Evolutionary conservation across 169 alveolate genomes (phyloP).

Genomic region (Plasmodium knowlesi): DNA sequence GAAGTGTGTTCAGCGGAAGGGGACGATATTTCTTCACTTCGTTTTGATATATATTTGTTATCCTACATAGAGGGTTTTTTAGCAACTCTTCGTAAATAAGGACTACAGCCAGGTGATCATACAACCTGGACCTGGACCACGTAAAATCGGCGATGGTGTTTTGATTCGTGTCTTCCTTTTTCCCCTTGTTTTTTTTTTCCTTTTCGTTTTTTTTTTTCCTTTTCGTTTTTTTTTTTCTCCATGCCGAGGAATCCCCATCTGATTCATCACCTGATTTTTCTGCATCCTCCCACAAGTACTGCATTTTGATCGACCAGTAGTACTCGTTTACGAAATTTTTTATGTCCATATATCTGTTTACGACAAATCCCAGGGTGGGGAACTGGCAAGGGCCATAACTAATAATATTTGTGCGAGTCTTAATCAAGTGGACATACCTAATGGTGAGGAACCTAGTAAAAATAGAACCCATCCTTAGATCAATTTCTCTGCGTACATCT

Average conservation of each 20-base stretch:
- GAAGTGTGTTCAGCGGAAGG: conserved; percentile 94
- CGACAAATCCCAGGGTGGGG: conserved; percentile 99
- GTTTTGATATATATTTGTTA: conserved; percentile 67
- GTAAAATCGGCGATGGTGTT: conserved; percentile 55
- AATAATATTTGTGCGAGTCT: conserved; percentile 82
- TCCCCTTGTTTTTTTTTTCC: background rate
- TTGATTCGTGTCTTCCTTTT: background rate
- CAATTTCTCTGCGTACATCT: conserved; percentile 98
- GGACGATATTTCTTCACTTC: conserved; percentile 86
- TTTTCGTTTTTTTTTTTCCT: background rate
- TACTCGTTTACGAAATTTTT: conserved; percentile 92
- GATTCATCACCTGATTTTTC: background rate
- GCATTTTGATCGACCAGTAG: conserved; percentile 93
- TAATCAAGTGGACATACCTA: conserved; percentile 78
- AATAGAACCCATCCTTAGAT: conserved; percentile 92
- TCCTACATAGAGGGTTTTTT: conserved; percentile 53
- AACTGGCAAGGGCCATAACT: conserved; percentile 99
- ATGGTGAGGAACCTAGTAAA: conserved; percentile 87
- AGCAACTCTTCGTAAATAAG: conserved; percentile 59
- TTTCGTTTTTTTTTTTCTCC: background rate
- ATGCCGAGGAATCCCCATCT: background rate
- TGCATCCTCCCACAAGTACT: conserved; percentile 32
- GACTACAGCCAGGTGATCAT: conserved; percentile 58
- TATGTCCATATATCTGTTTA: conserved; percentile 93
- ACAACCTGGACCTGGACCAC: conserved; percentile 72